Evolutionary conservation across 805 yeast species (phyloP).

Genomic region (Yamadazyma phyllophila): DNA sequence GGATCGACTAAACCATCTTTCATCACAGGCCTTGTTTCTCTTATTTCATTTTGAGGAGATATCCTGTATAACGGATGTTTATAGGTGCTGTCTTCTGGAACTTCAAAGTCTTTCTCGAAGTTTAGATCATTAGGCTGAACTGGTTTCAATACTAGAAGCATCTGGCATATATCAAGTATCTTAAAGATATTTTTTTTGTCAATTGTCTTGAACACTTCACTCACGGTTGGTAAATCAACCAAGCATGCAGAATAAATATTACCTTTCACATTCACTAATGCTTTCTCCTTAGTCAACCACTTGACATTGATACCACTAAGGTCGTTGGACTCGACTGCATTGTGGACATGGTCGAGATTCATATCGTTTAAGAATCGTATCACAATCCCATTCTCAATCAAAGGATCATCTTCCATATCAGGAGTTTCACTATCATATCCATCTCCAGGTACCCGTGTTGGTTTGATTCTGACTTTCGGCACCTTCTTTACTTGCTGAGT

Average conservation of each 20-base stretch:
- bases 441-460: constrained; percentile 79
- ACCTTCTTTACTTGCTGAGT: constrained; percentile 18
- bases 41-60: constrained; percentile 35
- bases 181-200: constrained; percentile 88
- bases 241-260: constrained; percentile 76
- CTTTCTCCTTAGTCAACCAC: constrained; percentile 81
- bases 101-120: constrained; percentile 47
- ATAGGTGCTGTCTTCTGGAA: constrained; percentile 31
- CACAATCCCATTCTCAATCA: constrained; percentile 81
- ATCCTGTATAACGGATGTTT: constrained; percentile 40
- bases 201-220: constrained; percentile 84
- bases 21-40: constrained; percentile 47
- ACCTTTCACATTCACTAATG: constrained; percentile 68
- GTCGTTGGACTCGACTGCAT: constrained; percentile 77
- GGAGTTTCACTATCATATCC: constrained; percentile 98
- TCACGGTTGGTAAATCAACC: constrained; percentile 84
- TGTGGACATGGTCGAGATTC: constrained; percentile 68
- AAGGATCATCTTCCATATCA: constrained; percentile 91
- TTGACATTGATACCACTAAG: constrained; percentile 67
- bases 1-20: constrained; percentile 88
- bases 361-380: constrained; percentile 70
- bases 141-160: constrained; percentile 68
- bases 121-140: constrained; percentile 38
- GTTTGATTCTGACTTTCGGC: constrained; percentile 53
- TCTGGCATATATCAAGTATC: constrained; percentile 81